Evolutionary conservation across 2,329 filamentous ascomycete genomes (phyloP), one percentile per base, ranked within the genome.

Genomic region (Ascochyta koolunga): DNA sequence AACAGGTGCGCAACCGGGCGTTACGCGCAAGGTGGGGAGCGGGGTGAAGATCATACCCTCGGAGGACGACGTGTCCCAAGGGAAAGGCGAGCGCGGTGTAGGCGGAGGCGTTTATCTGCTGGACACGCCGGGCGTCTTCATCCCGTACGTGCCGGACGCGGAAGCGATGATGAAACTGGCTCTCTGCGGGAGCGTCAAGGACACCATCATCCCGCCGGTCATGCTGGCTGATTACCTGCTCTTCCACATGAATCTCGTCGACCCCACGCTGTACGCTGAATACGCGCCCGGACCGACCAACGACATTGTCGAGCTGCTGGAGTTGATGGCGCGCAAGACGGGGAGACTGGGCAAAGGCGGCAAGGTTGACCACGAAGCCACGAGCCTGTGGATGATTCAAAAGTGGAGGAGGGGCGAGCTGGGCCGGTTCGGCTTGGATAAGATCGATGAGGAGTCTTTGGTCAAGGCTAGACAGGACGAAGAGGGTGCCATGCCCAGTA

Each of bases 91-190:
- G n/a, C 50, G 47, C 10, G 71, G 68, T 2, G 68, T 74, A 0
- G 71, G 77, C 8, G 78, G 77, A 4, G 88, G 88, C 37, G 88
- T 96, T 5, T 96, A 95, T 72, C 78, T 98, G 37, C 79, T 96
- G 41, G 95, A 99, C 76, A 97, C 93, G 0, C 95, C 95, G 0
- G 95, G 95, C 41, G 93, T 99, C 8, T 99, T 98, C 74, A 86
- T 97, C 54, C 95, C 95, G 0, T 96, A 96, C 72, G 89, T 98
- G 24, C 84, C 88, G 0, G 86, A 96, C 67, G 83, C 89, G 15
- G 89, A 95, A 71, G 86, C 87, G 39, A 99, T 99, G 95, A 80
- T 99, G 59, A 98, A 96, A 76, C 83, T 99, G n/a, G 89, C 93
- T 2, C 83, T 98, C 0, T 92, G 91, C 45, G 91, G 93, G 18